A percentile compares a stretch with the other conserved stretches of the same genome.
Conservation (phyloP, 2,329 filamentous ascomycete genomes). For the Botrytis fragariae region DNA sequence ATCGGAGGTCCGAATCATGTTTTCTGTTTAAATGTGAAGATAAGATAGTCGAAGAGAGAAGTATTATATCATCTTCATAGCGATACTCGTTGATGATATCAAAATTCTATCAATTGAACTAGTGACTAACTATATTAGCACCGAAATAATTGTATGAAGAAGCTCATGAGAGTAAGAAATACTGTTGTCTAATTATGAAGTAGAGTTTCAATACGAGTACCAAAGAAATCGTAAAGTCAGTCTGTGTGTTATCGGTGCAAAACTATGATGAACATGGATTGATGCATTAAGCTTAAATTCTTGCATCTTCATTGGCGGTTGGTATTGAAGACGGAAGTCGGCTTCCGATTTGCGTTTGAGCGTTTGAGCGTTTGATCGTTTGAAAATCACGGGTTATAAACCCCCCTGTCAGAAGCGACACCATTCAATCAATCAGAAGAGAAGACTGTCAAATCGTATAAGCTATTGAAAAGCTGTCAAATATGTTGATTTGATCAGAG, state of each 20-base stretch:
- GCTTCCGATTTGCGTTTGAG: neutral
- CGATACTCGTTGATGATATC: neutral
- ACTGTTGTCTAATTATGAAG: neutral
- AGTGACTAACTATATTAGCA: neutral
- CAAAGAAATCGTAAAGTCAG: neutral
- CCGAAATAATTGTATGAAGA: neutral
- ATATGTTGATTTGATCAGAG: neutral
- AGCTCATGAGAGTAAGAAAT: neutral
- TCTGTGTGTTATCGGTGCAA: neutral
- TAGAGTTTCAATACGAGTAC: neutral
- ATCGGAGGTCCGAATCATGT: slow-evolving; percentile 9
- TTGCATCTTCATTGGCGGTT: neutral
- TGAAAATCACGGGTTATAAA: neutral
- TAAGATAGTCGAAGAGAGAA: neutral
- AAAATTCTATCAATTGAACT: neutral
- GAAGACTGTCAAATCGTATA: neutral
- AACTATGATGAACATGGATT: neutral
- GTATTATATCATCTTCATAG: neutral
- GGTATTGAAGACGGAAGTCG: neutral
- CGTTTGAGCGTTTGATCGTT: neutral
- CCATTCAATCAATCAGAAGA: neutral
- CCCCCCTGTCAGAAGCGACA: neutral
- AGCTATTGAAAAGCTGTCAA: neutral
- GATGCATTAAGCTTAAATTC: neutral
- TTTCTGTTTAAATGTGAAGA: neutral